These are phyloP conservation scores for Rubia peregrina DNA, from an alignment of 305 asterid genomes.

Conservation along the genomic window DNA sequence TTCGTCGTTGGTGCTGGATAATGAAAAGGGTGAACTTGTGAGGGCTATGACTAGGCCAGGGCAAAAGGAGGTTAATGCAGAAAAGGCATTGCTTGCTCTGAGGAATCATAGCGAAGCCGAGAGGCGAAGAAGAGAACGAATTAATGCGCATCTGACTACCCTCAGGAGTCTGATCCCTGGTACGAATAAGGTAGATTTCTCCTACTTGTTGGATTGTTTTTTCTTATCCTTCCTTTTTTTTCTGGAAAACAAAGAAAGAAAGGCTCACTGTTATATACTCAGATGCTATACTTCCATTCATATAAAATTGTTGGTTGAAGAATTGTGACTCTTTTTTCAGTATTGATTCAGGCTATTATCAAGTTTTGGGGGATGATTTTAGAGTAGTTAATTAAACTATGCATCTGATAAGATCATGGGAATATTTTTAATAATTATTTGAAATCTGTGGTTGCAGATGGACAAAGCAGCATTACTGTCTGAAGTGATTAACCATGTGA, in stretches of 20 bases:
- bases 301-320: not conserved
- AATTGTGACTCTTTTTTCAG: not conserved
- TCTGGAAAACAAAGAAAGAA: not conserved
- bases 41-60: conserved; percentile 43
- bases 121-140: conserved; percentile 71
- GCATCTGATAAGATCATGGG: conserved; percentile 1
- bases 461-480: conserved; percentile 84
- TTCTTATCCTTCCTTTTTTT: not conserved
- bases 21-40: conserved; percentile 56
- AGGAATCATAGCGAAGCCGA: conserved; percentile 81
- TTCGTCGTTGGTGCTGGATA: conserved; percentile 54
- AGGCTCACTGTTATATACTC: not conserved
- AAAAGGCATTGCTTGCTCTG: conserved; percentile 67
- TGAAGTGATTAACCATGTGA: conserved; percentile 59
- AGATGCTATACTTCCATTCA: not conserved
- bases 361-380: not conserved
- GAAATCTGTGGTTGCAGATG: conserved; percentile 36
- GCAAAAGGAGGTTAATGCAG: conserved; percentile 40
- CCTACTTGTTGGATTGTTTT: not conserved
- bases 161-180: conserved; percentile 73
- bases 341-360: not conserved
- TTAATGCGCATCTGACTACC: conserved; percentile 66
- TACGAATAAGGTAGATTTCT: conserved; percentile 47
- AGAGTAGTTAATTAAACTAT: not conserved
- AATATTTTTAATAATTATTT: conserved; percentile 1